Evolutionary conservation across 768 basidiomycete genomes (phyloP).

Genomic region (Rhizopogon rudus): DNA sequence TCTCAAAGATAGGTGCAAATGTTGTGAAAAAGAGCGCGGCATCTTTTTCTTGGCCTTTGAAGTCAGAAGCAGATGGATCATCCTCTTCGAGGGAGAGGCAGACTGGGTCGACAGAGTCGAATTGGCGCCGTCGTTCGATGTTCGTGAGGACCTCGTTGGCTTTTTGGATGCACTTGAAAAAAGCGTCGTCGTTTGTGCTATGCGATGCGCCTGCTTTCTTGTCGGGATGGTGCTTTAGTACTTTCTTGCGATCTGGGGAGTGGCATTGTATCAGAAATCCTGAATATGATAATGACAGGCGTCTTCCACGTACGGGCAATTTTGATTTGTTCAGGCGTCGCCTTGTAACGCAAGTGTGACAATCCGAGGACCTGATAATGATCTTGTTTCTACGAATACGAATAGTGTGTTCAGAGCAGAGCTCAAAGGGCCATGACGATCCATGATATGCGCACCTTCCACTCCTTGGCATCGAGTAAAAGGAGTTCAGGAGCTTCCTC

Average conservation of each 20-base stretch:
- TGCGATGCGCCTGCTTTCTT: slow-evolving; percentile 80
- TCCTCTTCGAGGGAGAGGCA: slow-evolving; percentile 74
- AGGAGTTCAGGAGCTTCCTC: slow-evolving; percentile 69
- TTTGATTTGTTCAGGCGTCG: slow-evolving; percentile 90
- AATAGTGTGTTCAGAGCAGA: neutral
- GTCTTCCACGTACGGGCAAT: slow-evolving; percentile 75
- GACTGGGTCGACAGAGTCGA: slow-evolving; percentile 90
- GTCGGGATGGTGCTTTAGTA: slow-evolving; percentile 98
- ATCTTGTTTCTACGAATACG: slow-evolving; percentile 79
- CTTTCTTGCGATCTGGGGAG: slow-evolving; percentile 87
- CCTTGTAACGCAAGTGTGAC: slow-evolving; percentile 82
- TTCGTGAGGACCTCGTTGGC: slow-evolving; percentile 92
- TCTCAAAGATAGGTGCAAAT: slow-evolving; percentile 81
- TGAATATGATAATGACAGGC: neutral
- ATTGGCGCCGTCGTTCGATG: slow-evolving; percentile 85
- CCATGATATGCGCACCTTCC: slow-evolving; percentile 66
- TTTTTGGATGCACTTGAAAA: slow-evolving; percentile 99
- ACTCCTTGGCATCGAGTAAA: slow-evolving; percentile 90
- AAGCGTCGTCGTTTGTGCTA: slow-evolving; percentile 92
- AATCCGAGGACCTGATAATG: slow-evolving; percentile 96
- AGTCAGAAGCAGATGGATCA: slow-evolving; percentile 58
- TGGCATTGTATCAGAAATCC: neutral
- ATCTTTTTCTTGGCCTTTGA: slow-evolving; percentile 47
- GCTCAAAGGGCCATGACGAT: neutral
- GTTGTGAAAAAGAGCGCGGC: slow-evolving; percentile 63